Conservation (phyloP, 352 stramenopile species). For the Pythium vanterpoolii region DNA sequence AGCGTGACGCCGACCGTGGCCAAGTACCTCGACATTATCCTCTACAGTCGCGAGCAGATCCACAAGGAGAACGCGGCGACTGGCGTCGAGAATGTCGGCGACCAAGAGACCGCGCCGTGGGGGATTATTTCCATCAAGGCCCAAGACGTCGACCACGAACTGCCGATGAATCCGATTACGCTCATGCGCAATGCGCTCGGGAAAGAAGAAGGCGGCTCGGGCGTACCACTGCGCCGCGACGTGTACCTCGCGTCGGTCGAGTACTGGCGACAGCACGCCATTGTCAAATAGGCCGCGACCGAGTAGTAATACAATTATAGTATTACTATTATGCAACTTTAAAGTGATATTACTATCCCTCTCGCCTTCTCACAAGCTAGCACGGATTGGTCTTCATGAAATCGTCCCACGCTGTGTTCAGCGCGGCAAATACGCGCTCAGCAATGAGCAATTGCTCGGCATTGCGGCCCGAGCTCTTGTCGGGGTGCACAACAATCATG, state of each 20-base stretch:
- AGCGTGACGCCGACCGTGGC: conserved; percentile 83
- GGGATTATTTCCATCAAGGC: conserved; percentile 97
- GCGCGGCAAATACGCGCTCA: conserved; percentile 86
- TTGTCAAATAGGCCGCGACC: conserved; percentile 86
- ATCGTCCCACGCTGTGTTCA: conserved; percentile 91
- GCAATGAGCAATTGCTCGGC: conserved; percentile 88
- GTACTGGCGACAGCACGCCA: conserved; percentile 86
- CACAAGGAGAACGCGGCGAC: conserved; percentile 92
- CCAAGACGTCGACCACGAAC: conserved; percentile 93
- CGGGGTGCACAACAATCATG: conserved; percentile 91
- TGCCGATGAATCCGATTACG: conserved; percentile 98
- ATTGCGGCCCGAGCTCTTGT: conserved; percentile 85
- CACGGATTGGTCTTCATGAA: conserved; percentile 75
- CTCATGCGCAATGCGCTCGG: conserved; percentile 98
- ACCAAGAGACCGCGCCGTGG: conserved; percentile 76
- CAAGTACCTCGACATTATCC: conserved; percentile 97
- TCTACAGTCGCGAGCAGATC: conserved; percentile 98
- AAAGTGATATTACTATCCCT: not conserved
- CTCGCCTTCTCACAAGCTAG: conserved; percentile 18
- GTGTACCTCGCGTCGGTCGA: conserved; percentile 84
- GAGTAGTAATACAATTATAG: too few relatives aligned
- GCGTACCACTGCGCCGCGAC: conserved; percentile 73
- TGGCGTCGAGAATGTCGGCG: conserved; percentile 35
- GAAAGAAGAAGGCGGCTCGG: conserved; percentile 91
- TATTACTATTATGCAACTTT: not conserved